These are phyloP conservation scores for Colletotrichum australisinense DNA, from an alignment of 2,329 filamentous ascomycete species.

Conservation along the genomic window DNA sequence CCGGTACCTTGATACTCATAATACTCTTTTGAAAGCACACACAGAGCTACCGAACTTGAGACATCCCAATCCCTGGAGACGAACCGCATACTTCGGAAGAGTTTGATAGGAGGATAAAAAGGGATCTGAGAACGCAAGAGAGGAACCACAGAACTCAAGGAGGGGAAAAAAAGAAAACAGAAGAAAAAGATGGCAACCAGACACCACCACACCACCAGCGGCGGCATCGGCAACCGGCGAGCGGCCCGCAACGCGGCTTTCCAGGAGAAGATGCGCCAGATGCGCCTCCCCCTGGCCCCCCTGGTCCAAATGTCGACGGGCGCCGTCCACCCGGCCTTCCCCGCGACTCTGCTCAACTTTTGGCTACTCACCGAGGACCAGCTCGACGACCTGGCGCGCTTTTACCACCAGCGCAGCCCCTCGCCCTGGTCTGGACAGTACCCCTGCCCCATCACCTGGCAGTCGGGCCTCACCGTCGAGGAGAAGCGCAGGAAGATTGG, in stretches of 20 bases:
- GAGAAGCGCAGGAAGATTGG: conserved; percentile 81
- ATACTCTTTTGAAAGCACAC: neutral
- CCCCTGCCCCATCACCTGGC: conserved; percentile 76
- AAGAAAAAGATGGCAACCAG: conserved; percentile 31
- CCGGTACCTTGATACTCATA: neutral
- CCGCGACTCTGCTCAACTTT: conserved; percentile 74
- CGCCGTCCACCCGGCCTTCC: conserved; percentile 73
- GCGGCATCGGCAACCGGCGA: conserved; percentile 48
- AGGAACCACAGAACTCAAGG: neutral
- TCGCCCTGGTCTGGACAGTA: conserved; percentile 68
- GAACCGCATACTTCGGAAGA: neutral
- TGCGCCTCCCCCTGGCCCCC: conserved; percentile 74
- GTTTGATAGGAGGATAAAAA: neutral
- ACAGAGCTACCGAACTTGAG: neutral
- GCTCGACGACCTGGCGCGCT: conserved; percentile 76
- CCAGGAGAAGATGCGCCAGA: conserved; percentile 70
- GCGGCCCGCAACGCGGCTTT: conserved; percentile 62
- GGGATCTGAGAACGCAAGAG: neutral
- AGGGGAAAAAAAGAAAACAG: neutral
- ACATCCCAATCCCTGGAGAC: neutral
- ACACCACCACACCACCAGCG: conserved; percentile 27
- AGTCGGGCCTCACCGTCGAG: conserved; percentile 61
- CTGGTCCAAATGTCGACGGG: conserved; percentile 74
- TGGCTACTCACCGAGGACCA: conserved; percentile 79
- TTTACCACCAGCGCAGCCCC: conserved; percentile 78